Base-by-base conservation (phyloP, 1,284 basidiomycete genomes). In the Coniferiporia weirii region DNA sequence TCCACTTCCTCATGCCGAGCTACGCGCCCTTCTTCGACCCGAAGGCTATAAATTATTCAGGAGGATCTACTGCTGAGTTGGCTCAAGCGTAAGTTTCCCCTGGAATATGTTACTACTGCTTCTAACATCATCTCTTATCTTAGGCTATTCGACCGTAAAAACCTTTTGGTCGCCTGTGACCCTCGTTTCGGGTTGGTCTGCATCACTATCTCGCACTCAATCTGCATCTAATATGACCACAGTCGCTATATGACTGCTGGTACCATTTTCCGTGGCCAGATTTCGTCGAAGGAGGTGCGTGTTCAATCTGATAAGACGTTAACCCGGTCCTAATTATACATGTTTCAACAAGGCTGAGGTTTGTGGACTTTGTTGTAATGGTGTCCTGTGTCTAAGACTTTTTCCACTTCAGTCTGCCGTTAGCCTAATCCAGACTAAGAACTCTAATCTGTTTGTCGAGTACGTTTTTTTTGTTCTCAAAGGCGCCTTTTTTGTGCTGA, bases 1-100 rank as follows among this genome's bases (percentile, higher is more conserved):
- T 96, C 56, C 93, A 96, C 70, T 96, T 95, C 82, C 81, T 96
- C 65, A 90, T 91, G 74, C 90, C 90, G 35, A 93, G 89, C 62
- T 93, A 91, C 69, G 91, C 91, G 0, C 93, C 93, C 0, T 84
- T 95, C 67, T 81, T 80, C 63, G 81, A 91, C 62, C 75, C 80
- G 0, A 81, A 80, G 54, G 75, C 82, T 3, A 79, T 78, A 62
- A 77, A 82, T 7, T 97, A 86, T 77, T 75, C 84, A 64, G 76
- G 78, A 35, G 72, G 79, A 50, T 83, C 81, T 4, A 79, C 91
- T 12, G 69, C 84, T 0, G 92, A 95, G 64, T 70, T 95, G 57
- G 87, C 85, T 1, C 76, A 78, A 65, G 81, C 80, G 87, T 87
- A 73, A 57, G 79, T 71, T 4, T 46, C 22, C 13, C 38, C 5